A percentile compares a stretch with the other conserved stretches of the same genome.
These are phyloP conservation scores for Lachancea nothofagi DNA, from an alignment of 805 yeast species.

Conservation along the genomic window DNA sequence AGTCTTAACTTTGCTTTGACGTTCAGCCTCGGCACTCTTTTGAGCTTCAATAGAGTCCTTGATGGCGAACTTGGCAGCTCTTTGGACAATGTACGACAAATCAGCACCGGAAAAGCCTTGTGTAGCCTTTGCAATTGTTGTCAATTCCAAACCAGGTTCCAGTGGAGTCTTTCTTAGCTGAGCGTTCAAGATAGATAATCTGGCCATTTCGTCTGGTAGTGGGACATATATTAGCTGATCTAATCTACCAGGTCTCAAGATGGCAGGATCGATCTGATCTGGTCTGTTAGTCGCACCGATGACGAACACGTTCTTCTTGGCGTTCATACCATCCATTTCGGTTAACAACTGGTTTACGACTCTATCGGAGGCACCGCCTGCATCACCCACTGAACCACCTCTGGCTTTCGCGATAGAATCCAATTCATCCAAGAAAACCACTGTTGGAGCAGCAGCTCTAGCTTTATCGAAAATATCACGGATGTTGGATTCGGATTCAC, in stretches of 20 bases:
- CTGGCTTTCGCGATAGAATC: constrained; percentile 97
- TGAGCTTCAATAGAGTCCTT: constrained; percentile 94
- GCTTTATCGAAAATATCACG: constrained; percentile 98
- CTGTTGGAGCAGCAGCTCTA: constrained; percentile 99
- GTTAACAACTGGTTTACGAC: constrained; percentile 94
- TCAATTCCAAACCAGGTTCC: constrained; percentile 90
- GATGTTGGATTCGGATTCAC: constrained; percentile 95
- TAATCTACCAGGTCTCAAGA: constrained; percentile 97
- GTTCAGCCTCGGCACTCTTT: constrained; percentile 37
- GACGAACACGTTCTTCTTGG: constrained; percentile 96
- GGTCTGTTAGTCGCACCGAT: constrained; percentile 99
- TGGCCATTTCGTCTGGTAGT: constrained; percentile 91
- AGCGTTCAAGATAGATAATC: constrained; percentile 88
- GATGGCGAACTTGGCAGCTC: constrained; percentile 97
- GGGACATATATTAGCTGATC: constrained; percentile 98
- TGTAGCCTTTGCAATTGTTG: constrained; percentile 88
- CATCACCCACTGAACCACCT: constrained; percentile 87
- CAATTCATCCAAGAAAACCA: constrained; percentile 95
- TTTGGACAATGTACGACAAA: constrained; percentile 92
- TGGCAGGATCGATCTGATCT: constrained; percentile 98
- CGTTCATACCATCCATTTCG: constrained; percentile 99
- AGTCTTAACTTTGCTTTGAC: constrained; percentile 29
- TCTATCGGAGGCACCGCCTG: constrained; percentile 95
- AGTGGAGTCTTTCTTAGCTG: constrained; percentile 98
- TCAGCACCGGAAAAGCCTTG: constrained; percentile 99